Evolutionary conservation across 495 filamentous ascomycete genomes (phyloP).

Genomic region (Apiosordaria backusii): DNA sequence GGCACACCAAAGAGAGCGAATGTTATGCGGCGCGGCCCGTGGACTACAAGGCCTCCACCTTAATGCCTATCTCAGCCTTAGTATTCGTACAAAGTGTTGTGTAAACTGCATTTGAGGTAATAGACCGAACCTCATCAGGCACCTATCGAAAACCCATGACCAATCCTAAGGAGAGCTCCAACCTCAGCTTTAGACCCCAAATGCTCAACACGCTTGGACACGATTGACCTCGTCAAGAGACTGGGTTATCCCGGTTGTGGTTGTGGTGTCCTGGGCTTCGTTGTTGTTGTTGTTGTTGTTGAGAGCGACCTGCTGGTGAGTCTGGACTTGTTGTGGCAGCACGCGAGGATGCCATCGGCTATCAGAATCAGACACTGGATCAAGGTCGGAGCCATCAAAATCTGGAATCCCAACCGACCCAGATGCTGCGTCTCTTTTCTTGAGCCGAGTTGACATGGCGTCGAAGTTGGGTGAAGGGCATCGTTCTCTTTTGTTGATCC

Average conservation of each 20-base stretch:
- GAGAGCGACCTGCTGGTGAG: too few relatives aligned
- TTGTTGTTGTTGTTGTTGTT: too few relatives aligned
- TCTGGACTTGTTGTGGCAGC: not conserved
- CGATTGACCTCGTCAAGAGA: not conserved
- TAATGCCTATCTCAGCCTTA: not conserved
- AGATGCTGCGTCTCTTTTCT: not conserved
- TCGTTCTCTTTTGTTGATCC: too few relatives aligned
- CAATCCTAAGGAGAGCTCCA: too few relatives aligned
- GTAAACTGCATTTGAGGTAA: not conserved
- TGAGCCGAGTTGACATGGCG: not conserved
- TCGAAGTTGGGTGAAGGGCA: not conserved
- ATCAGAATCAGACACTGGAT: not conserved
- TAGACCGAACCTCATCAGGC: not conserved
- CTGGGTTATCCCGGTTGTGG: too few relatives aligned
- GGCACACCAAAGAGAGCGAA: not conserved
- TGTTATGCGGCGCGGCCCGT: not conserved
- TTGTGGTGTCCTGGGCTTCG: too few relatives aligned
- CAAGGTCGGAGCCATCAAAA: not conserved
- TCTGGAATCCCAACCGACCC: too few relatives aligned
- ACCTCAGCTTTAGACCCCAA: not conserved
- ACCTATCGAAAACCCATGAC: not conserved
- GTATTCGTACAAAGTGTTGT: not conserved
- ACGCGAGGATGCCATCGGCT: not conserved
- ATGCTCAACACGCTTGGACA: not conserved
- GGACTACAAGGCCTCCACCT: not conserved